Base-by-base conservation (phyloP, 2,329 filamentous ascomycete genomes). In the Cryphonectria parasitica region DNA sequence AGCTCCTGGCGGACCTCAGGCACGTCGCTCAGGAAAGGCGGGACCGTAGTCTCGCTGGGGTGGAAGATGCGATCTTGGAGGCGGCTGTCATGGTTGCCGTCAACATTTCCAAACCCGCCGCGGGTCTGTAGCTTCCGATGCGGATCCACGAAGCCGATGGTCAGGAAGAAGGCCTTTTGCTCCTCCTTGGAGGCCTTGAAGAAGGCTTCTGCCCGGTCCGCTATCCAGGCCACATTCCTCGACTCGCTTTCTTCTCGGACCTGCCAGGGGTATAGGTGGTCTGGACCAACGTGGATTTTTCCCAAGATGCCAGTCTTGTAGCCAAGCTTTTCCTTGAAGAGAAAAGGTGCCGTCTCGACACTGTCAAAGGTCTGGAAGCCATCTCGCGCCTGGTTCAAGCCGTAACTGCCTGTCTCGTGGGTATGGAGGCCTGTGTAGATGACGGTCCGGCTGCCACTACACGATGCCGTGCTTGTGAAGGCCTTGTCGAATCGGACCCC, bases 401-500 rank as follows among this genome's bases (percentile, higher is more conserved):
- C 84, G 58, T 85, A 84, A 67, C 82, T 79, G 3, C 83, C 83
- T 60, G 81, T 85, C 69, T 85, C 73, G 64, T 83, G 83, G 0
- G 82, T 83, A 63, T 85, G 83, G 0, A 83, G 77, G 5, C 83
- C 83, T 0, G 83, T 84, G 73, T 85, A 85, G 34, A 85, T 82
- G 22, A 80, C 79, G 0, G 82, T 81, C 8, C 83, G 79, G 72
- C 80, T 83, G 45, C 78, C 80, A 66, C 81, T 83, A 73, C 83
- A 85, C 0, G 83, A 85, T 0, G 84, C 83, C 6, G 81, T 83
- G 68, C 78, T 81, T 8, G 80, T 78, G 69, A 83, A 84, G 28
- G 80, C 81, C 19, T 76, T 76, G n/a, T 77, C 75, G 71, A 84
- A 84, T 2, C 68, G 67, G 0, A 77, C 78, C 11, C 80, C 81